phyloP scores from a whole-genome alignment of 257 asterid species.

The Primulina tabacum region DNA sequence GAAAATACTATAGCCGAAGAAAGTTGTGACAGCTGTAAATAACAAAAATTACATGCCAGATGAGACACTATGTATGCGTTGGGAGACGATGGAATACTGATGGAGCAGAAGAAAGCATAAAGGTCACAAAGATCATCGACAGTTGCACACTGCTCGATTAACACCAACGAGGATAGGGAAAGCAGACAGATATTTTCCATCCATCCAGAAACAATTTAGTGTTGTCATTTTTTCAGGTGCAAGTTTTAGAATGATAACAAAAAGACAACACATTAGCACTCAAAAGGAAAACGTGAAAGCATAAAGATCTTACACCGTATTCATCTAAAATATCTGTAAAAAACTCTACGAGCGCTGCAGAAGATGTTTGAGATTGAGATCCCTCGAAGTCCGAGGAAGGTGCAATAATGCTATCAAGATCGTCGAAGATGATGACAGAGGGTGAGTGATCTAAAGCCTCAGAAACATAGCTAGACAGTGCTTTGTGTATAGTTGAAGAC shows the following conservation, averaged over 20 bases:
- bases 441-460: conserved; percentile 92
- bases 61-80: conserved; percentile 4
- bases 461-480: conserved; percentile 58
- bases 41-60: conserved; percentile 6
- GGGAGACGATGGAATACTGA: neutral
- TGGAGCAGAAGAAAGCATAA: neutral
- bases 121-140: neutral
- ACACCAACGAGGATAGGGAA: neutral
- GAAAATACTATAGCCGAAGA: conserved; percentile 8
- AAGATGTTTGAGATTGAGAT: conserved; percentile 63
- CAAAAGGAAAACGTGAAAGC: conserved; percentile 7
- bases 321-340: conserved; percentile 87
- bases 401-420: conserved; percentile 82
- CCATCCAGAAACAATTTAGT: neutral
- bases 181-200: neutral
- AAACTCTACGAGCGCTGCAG: conserved; percentile 54
- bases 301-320: conserved; percentile 55
- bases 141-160: conserved; percentile 8
- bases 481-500: conserved; percentile 66
- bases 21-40: conserved; percentile 8
- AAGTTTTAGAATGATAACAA: conserved; percentile 21
- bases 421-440: conserved; percentile 84
- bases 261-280: conserved; percentile 14
- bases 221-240: conserved; percentile 11
- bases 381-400: conserved; percentile 76